Base-by-base conservation (phyloP, 176 grass and related monocot genomes). In the Phoenix roebelenii region DNA sequence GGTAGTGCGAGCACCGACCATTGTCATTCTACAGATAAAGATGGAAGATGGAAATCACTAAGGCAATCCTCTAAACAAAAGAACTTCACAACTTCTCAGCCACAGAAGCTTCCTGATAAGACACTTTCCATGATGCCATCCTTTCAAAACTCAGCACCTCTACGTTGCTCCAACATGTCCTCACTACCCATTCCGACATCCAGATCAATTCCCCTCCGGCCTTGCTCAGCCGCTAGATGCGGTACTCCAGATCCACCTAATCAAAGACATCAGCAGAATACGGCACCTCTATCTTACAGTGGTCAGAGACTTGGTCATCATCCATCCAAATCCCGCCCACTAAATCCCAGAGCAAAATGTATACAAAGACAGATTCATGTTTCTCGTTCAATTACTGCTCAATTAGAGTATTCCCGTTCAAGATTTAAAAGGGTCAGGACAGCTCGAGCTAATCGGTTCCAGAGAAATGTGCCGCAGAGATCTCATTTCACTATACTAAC, bases 1-100 rank as follows among this genome's bases (percentile, higher is more conserved):
- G 77, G 74, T 68, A 52, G 54, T 15, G 55, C 44, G 17, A 15
- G 32, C 56, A 61, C n/a, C 22, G 75, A 88, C 72, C 94, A 99
- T 75, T 99, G 94, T 4, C 72, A 99, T 74, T 84, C 94, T 64
- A 93, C 79, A 3, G 88, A 99, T 65, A 89, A 93, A 78, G 76
- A 80, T 51, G 17, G 28, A 51, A 76, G 32, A 39, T 99, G 87
- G 88, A 86, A 69, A 76, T 14, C 44, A 49, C 48, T 81, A 22
- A 92, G 94, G 60, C 71, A 84, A 50, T 24, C 35, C 75, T 85
- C 79, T 54, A 93, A 74, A 62, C n/a, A 28, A 55, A 77, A 67
- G 50, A 67, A 35, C 20, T 15, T 60, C 51, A 54, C 73, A 39
- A 49, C 69, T 64, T 66, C 79, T 67, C 54, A 50, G 63, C 72